Conservation (phyloP, 768 basidiomycete species). For the Suillus decipiens region DNA sequence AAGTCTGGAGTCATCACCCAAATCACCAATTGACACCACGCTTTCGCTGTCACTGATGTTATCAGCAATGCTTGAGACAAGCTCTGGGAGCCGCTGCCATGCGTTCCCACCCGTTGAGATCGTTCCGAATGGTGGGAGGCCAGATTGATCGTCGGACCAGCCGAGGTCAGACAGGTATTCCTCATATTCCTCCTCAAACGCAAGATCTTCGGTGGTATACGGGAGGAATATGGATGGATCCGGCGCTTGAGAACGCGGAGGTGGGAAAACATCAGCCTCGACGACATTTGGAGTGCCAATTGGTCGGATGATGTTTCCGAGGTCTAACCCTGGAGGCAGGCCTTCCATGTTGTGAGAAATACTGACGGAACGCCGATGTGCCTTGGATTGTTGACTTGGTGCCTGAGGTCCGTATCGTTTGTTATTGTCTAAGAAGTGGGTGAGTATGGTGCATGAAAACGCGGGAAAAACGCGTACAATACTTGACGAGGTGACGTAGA, state of each 20-base stretch:
- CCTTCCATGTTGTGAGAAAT: conserved; percentile 83
- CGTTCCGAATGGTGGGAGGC: conserved; percentile 40
- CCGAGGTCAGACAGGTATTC: conserved; percentile 91
- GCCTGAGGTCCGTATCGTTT: conserved; percentile 78
- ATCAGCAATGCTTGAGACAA: conserved; percentile 80
- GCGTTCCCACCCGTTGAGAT: conserved; percentile 47
- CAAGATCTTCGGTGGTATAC: conserved; percentile 91
- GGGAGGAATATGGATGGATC: conserved; percentile 85
- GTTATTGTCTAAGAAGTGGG: conserved; percentile 68
- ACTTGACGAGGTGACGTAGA: conserved; percentile 89
- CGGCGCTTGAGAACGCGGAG: conserved; percentile 82
- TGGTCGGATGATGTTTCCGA: conserved; percentile 73
- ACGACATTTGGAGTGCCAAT: conserved; percentile 74
- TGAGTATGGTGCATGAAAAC: conserved; percentile 4
- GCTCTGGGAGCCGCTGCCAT: conserved; percentile 82
- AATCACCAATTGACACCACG: conserved; percentile 85
- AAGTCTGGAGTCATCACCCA: conserved; percentile 77
- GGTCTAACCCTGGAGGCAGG: conserved; percentile 70
- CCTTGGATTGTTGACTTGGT: conserved; percentile 49
- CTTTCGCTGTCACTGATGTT: conserved; percentile 95
- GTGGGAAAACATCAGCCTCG: conserved; percentile 95
- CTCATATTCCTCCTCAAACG: conserved; percentile 96
- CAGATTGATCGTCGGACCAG: conserved; percentile 60
- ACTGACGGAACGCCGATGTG: conserved; percentile 80
- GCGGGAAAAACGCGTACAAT: conserved; percentile 63